Evolutionary conservation across 176 grass and related monocot genomes (phyloP).

Genomic region (Musa itinerans): DNA sequence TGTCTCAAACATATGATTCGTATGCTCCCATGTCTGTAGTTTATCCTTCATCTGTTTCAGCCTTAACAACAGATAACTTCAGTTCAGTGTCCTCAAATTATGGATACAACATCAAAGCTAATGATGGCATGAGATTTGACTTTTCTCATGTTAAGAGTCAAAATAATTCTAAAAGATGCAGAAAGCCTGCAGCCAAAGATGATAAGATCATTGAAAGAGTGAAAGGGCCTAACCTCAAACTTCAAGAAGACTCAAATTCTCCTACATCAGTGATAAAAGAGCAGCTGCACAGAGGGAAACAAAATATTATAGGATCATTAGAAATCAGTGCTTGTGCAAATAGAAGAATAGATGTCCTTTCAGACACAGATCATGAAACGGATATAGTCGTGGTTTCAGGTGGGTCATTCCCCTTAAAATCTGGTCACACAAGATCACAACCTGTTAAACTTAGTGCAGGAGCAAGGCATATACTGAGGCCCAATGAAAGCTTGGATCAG

Average conservation of each 20-base stretch:
- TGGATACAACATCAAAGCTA: slow-evolving; percentile 15
- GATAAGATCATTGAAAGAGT: slow-evolving; percentile 28
- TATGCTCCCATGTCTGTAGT: slow-evolving; percentile 12
- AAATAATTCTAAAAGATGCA: slow-evolving; percentile 14
- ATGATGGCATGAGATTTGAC: slow-evolving; percentile 28
- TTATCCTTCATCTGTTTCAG: slow-evolving; percentile 20
- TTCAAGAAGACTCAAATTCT: slow-evolving; percentile 15
- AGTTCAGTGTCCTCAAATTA: slow-evolving; percentile 11
- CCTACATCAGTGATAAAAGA: slow-evolving; percentile 13
- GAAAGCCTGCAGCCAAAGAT: slow-evolving; percentile 28
- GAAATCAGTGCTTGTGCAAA: slow-evolving; percentile 32
- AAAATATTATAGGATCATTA: slow-evolving; percentile 34
- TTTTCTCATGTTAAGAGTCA: slow-evolving; percentile 6
- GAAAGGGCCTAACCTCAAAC: slow-evolving; percentile 36
- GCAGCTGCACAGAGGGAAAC: slow-evolving; percentile 30
- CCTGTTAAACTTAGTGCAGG: slow-evolving; percentile 32
- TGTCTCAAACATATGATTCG: slow-evolving; percentile 24
- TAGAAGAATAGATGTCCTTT: slow-evolving; percentile 18
- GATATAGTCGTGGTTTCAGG: background rate
- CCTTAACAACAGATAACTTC: slow-evolving; percentile 22
- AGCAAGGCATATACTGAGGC: slow-evolving; percentile 38
- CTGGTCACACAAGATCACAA: slow-evolving; percentile 21
- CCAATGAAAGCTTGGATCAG: slow-evolving; percentile 28
- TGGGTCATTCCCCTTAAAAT: background rate
- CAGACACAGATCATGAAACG: slow-evolving; percentile 17